Base-by-base conservation (phyloP, 176 grass and related monocot species). In the Leersia perrieri region DNA sequence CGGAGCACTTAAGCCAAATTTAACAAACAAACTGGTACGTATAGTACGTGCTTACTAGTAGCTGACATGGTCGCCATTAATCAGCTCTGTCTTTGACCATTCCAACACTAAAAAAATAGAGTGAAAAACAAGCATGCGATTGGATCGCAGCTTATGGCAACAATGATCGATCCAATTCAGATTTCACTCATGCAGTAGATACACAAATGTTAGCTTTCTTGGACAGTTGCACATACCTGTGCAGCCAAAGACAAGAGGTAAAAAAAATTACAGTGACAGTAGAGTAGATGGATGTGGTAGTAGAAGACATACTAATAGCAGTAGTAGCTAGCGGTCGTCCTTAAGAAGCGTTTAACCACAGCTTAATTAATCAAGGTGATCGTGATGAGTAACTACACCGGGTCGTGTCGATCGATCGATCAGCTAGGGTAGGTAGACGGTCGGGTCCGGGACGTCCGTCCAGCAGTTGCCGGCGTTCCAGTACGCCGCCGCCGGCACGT, bases 391-490 rank as follows among this genome's bases (percentile, higher is more conserved):
- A 77, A 57, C 71, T 81, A 81, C 57, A 32, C n/a, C 45, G 38
- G 34, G n/a, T n/a, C n/a, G n/a, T n/a, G n/a, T n/a, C n/a, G n/a
- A n/a, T n/a, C n/a, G n/a, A n/a, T n/a, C n/a, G n/a, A n/a, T n/a
- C n/a, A n/a, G 12, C 88, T 90, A 90, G 73, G 83, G 79, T 67
- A 86, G 83, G 88, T 90, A 90, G 60, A 86, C 53, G 68, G 45
- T 74, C 9, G 83, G 83, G 32, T 85, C 82, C 7, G 62, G 58
- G 27, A 85, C 82, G 78, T 90, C 88, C 60, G 83, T 78, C 88
- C 83, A 90, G 79, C 83, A 86, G 68, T 60, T 86, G 68, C 79
- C 83, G 47, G 66, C 60, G 61, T 68, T 78, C 88, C 88, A 90
- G 68, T 82, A 90, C 68, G 83, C 66, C 41, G 60, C 30, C 60